Evolutionary conservation across 306 rosid genomes (phyloP).

Genomic region (Cucumis cinereus): DNA sequence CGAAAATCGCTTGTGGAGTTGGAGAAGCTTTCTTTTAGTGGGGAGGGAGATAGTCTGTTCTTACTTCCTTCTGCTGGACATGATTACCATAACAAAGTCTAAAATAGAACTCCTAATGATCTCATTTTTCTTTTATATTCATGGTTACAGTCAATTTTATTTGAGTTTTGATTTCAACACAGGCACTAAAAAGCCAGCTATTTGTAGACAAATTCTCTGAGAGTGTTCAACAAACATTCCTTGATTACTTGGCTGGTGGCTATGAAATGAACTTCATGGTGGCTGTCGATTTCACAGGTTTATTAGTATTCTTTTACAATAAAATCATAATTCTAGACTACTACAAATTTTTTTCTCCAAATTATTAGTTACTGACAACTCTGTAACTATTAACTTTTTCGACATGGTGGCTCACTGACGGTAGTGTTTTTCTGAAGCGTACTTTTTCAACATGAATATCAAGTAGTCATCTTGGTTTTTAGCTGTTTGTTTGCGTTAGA

Average conservation of each 20-base stretch:
- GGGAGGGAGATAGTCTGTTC: slow-evolving; percentile 53
- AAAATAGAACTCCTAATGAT: slow-evolving; percentile 2
- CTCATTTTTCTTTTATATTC: slow-evolving; percentile 5
- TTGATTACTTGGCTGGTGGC: slow-evolving; percentile 90
- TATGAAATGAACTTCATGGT: slow-evolving; percentile 91
- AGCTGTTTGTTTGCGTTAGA: not conserved
- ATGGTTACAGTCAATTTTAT: slow-evolving; percentile 6
- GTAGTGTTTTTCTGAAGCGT: not conserved
- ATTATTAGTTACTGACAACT: not conserved
- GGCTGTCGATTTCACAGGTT: slow-evolving; percentile 94
- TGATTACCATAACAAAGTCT: slow-evolving; percentile 71
- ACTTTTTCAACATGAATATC: not conserved
- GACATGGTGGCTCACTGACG: not conserved
- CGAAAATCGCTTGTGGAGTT: slow-evolving; percentile 66
- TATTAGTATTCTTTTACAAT: not conserved
- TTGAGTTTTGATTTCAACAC: slow-evolving; percentile 23
- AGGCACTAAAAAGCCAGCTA: slow-evolving; percentile 73
- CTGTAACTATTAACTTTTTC: no score
- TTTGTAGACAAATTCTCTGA: slow-evolving; percentile 63
- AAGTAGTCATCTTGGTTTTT: not conserved
- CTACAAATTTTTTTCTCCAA: not conserved
- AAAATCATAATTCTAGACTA: not conserved
- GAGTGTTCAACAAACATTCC: slow-evolving; percentile 65
- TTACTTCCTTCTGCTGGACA: slow-evolving; percentile 46
- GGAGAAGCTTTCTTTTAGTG: slow-evolving; percentile 61